Base-by-base conservation (phyloP, 2,329 filamentous ascomycete species). In the Aplosporella prunicola region DNA sequence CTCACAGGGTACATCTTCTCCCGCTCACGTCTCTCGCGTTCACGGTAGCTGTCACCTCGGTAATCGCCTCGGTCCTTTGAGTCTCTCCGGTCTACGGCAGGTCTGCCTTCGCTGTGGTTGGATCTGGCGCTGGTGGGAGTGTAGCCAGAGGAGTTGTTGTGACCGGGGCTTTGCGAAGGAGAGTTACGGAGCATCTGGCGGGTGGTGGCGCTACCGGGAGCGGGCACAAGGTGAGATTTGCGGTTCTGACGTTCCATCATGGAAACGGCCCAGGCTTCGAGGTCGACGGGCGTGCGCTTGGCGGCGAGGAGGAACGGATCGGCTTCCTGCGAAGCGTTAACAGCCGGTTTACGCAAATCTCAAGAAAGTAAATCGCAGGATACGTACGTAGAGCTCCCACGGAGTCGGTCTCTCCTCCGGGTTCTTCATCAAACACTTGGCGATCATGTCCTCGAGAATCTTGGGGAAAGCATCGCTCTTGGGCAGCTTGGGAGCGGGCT, bases 391-490 rank as follows among this genome's bases (percentile, higher is more conserved):
- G 43, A 98, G 78, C 50, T 96, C 86, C 51, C 89, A 81, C 7
- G 91, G 91, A 5, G 91, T 96, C 35, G 89, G 91, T 35, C 91
- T 78, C 54, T 85, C 77, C 43, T 88, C 83, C 0, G 91, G 84
- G 44, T 83, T 78, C 67, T 98, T 98, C 60, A 80, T 79, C 47
- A 98, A 67, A 63, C 91, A 98, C 60, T 93, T 94, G 47, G 91
- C 87, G 41, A 96, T 89, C 77, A 96, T 94, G 47, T 96, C 87
- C 51, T 96, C 89, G 31, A 98, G 65, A 46, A 96, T 96, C 18
- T 78, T 76, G 1, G 91, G 91, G 69, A 98, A 98, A 2, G 91
- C 91, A 56, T 96, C 91, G 55, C 88, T 95, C 74, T 95, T 93
- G 27, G 91, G 91, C 35, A 98, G 72, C 57, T 77, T 88, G 1